Evolutionary conservation across 768 basidiomycete genomes (phyloP).

Genomic region (Suillus luteus): DNA sequence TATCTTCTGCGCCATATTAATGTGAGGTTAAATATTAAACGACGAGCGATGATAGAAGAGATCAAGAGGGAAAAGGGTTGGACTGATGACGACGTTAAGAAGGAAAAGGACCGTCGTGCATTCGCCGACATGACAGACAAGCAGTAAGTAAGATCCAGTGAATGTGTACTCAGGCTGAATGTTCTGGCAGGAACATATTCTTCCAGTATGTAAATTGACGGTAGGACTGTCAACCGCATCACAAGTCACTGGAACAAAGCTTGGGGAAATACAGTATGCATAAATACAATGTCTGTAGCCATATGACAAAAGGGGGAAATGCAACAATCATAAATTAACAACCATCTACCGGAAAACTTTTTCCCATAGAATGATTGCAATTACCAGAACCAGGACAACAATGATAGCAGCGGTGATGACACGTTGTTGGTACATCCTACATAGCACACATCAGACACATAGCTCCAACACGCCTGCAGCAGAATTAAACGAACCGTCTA

Average conservation of each 20-base stretch:
- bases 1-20: slow-evolving; percentile 24
- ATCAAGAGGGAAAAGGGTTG: slow-evolving; percentile 23
- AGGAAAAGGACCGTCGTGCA: slow-evolving; percentile 28
- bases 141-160: slow-evolving; percentile 19
- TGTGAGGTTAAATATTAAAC: slow-evolving; percentile 25
- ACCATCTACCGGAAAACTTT: slow-evolving; percentile 55
- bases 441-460: slow-evolving; percentile 33
- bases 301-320: slow-evolving; percentile 19
- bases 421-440: slow-evolving; percentile 96
- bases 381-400: slow-evolving; percentile 79
- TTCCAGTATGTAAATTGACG: slow-evolving; percentile 29
- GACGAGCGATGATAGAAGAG: slow-evolving; percentile 17
- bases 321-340: slow-evolving; percentile 20
- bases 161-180: not conserved
- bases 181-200: slow-evolving; percentile 32
- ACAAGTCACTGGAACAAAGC: slow-evolving; percentile 1
- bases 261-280: slow-evolving; percentile 22
- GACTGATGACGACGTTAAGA: slow-evolving; percentile 25
- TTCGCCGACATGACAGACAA: slow-evolving; percentile 34
- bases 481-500: slow-evolving; percentile 63
- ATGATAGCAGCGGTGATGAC: slow-evolving; percentile 88
- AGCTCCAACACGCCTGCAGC: slow-evolving; percentile 12
- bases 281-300: slow-evolving; percentile 29
- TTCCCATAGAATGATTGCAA: slow-evolving; percentile 78
- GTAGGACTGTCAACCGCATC: slow-evolving; percentile 23